A percentile compares a stretch with the other conserved stretches of the same genome.
Evolutionary conservation across 495 filamentous ascomycete genomes (phyloP).

Genomic region (Trichocladium antarcticum): DNA sequence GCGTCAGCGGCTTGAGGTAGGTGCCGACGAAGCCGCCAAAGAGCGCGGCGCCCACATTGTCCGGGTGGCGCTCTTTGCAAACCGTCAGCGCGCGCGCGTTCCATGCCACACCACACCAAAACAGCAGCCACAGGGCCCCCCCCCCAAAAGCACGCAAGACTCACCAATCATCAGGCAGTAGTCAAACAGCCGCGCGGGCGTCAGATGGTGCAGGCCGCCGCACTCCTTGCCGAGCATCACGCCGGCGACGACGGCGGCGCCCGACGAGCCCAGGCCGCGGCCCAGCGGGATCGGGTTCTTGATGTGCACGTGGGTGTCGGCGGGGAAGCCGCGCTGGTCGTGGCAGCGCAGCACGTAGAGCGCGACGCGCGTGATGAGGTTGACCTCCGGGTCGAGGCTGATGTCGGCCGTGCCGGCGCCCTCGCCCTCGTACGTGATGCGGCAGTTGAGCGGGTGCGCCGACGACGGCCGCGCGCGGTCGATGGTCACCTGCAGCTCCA

Average conservation of each 20-base stretch:
- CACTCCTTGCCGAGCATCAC: slow-evolving; percentile 85
- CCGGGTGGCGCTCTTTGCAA: slow-evolving; percentile 73
- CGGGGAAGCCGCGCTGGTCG: slow-evolving; percentile 67
- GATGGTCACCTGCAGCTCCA: slow-evolving; percentile 70
- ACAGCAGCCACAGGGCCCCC: too few relatives aligned
- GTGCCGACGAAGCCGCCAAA: slow-evolving; percentile 97
- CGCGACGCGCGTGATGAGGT: slow-evolving; percentile 83
- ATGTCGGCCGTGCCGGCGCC: slow-evolving; percentile 64
- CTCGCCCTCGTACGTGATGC: slow-evolving; percentile 77
- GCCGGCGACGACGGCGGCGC: slow-evolving; percentile 88
- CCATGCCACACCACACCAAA: not conserved
- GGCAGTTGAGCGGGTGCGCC: slow-evolving; percentile 64
- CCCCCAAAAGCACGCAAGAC: slow-evolving; percentile 11
- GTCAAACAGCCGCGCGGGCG: slow-evolving; percentile 76
- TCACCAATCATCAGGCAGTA: slow-evolving; percentile 86
- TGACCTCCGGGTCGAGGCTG: slow-evolving; percentile 62
- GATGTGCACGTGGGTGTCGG: slow-evolving; percentile 81
- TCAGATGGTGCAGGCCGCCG: slow-evolving; percentile 61
- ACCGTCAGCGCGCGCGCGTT: not conserved
- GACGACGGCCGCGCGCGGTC: slow-evolving; percentile 43
- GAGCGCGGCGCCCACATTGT: slow-evolving; percentile 89
- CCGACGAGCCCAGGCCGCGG: slow-evolving; percentile 81
- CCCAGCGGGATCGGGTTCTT: slow-evolving; percentile 87
- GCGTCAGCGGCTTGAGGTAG: slow-evolving; percentile 79
- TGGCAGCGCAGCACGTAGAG: slow-evolving; percentile 90